A percentile compares a stretch with the other conserved stretches of the same genome.
Conservation (phyloP, 1,284 basidiomycete species). For the Ustilago cynodontis region DNA sequence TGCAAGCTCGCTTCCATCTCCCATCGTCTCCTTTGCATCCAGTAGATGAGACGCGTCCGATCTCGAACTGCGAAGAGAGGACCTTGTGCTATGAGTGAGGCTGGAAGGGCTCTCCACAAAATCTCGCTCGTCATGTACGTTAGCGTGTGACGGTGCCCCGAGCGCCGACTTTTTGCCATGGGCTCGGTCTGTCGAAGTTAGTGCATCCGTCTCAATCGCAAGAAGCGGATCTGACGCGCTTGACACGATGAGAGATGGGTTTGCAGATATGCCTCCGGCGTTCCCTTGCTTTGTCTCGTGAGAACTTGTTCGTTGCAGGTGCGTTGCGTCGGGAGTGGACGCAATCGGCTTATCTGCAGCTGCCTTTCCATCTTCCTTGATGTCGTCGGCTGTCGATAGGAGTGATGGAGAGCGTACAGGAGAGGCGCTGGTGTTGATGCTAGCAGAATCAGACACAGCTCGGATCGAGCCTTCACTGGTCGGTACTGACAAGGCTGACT, state of each 20-base stretch:
- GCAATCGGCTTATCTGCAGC: not conserved
- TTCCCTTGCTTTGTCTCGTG: constrained; percentile 4
- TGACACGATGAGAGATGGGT: constrained; percentile 36
- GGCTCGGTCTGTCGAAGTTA: not conserved
- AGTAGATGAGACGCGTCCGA: constrained; percentile 16
- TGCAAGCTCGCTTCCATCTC: not conserved
- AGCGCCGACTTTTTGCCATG: constrained; percentile 1
- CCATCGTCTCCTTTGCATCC: not conserved
- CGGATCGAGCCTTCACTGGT: constrained; percentile 15
- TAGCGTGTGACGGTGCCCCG: constrained; percentile 6
- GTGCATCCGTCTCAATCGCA: constrained; percentile 1
- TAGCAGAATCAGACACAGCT: constrained; percentile 25
- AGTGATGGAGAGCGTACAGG: constrained; percentile 1
- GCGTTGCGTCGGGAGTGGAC: not conserved
- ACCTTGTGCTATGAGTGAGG: constrained; percentile 26
- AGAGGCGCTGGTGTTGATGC: not conserved
- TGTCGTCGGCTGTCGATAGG: constrained; percentile 1
- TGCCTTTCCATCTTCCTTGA: not conserved
- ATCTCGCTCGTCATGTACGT: constrained; percentile 25
- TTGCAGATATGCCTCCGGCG: not conserved
- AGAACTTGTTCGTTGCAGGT: constrained; percentile 4
- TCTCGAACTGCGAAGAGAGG: constrained; percentile 32
- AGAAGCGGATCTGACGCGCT: constrained; percentile 39
- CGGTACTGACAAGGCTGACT: constrained; percentile 13
- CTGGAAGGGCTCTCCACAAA: constrained; percentile 43